Percentiles rank a stretch among this genome's conserved stretches.
These are phyloP conservation scores for Tulasnella sp. DNA, from an alignment of 768 basidiomycete genomes.

Conservation along the genomic window DNA sequence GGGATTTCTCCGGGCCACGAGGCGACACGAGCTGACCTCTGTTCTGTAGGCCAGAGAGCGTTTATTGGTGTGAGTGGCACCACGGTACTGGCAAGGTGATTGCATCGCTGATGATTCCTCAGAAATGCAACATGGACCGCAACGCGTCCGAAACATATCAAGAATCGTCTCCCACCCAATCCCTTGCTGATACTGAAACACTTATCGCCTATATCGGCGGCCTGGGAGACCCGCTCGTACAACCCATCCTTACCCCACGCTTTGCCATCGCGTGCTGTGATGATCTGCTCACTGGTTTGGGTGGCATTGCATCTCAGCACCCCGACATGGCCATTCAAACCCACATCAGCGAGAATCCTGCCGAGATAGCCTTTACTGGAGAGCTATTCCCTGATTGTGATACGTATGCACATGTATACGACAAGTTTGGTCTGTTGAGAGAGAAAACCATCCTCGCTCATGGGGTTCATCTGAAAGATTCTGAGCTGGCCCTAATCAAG, in stretches of 20 bases:
- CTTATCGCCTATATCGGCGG: slow-evolving; percentile 68
- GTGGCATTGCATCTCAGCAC: slow-evolving; percentile 55
- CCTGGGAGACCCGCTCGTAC: slow-evolving; percentile 60
- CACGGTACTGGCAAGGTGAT: not conserved
- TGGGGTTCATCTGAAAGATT: slow-evolving; percentile 69
- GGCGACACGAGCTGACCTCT: slow-evolving; percentile 29
- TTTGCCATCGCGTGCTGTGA: slow-evolving; percentile 88
- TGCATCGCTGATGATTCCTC: slow-evolving; percentile 21
- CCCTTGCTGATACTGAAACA: slow-evolving; percentile 56
- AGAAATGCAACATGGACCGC: slow-evolving; percentile 91
- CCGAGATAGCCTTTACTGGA: slow-evolving; percentile 65
- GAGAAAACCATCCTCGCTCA: slow-evolving; percentile 84
- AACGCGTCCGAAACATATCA: slow-evolving; percentile 64
- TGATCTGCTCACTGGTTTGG: slow-evolving; percentile 60
- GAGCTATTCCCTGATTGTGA: slow-evolving; percentile 58
- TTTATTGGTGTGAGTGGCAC: slow-evolving; percentile 67
- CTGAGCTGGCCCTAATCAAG: slow-evolving; percentile 70
- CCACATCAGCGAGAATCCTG: slow-evolving; percentile 80
- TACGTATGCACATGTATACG: slow-evolving; percentile 80
- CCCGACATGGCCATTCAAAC: slow-evolving; percentile 78
- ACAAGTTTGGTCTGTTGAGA: slow-evolving; percentile 67
- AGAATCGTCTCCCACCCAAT: slow-evolving; percentile 56
- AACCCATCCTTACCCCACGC: slow-evolving; percentile 90
- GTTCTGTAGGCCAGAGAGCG: slow-evolving; percentile 64
- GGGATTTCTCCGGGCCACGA: not conserved